Percentiles rank a stretch among this genome's conserved stretches.
These are phyloP conservation scores for Eucalyptus victrix DNA, from an alignment of 345 rosid species.

Conservation along the genomic window DNA sequence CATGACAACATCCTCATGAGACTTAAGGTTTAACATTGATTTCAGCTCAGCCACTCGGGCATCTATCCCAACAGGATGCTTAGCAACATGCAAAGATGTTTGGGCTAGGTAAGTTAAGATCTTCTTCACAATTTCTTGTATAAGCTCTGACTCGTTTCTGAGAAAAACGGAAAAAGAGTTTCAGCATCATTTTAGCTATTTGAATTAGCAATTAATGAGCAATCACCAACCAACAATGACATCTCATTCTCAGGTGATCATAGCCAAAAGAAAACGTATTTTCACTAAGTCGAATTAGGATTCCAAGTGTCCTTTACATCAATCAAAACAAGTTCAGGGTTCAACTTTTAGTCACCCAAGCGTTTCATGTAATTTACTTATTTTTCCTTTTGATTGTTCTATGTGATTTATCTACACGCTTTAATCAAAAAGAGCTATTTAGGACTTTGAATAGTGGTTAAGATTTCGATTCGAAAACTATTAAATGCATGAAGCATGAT, in stretches of 20 bases:
- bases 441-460: too few relatives aligned
- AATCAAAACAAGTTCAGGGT: too few relatives aligned
- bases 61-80: neutral
- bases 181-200: rapidly evolving
- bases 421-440: too few relatives aligned
- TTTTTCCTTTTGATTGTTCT: too few relatives aligned
- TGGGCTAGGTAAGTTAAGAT: neutral
- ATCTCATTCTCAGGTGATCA: neutral
- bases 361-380: too few relatives aligned
- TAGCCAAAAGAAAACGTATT: neutral
- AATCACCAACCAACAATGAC: neutral
- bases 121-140: neutral
- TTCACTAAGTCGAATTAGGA: too few relatives aligned
- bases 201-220: neutral
- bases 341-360: too few relatives aligned
- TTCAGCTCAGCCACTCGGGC: rapidly evolving
- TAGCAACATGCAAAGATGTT: neutral
- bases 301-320: too few relatives aligned
- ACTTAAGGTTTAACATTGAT: rapidly evolving
- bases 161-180: neutral
- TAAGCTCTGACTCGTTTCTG: neutral
- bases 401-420: too few relatives aligned
- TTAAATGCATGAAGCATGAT: too few relatives aligned
- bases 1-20: neutral
- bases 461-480: too few relatives aligned